Conservation (phyloP, 2,329 filamentous ascomycete genomes). For the Podosphaera xanthii region DNA sequence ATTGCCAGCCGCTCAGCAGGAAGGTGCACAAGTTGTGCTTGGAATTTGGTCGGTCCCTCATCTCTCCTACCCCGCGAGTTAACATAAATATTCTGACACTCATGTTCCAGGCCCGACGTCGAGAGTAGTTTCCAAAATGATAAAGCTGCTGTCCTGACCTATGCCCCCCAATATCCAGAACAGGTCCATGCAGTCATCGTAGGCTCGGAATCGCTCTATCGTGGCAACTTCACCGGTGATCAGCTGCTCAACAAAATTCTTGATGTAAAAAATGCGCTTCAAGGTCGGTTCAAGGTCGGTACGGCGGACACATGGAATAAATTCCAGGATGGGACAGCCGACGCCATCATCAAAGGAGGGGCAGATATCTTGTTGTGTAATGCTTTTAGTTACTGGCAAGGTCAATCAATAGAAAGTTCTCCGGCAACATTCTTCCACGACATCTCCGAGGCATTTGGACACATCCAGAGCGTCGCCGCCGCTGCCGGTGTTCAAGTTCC, state of each 20-base stretch:
- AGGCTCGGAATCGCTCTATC: conserved; percentile 48
- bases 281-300: conserved; percentile 31
- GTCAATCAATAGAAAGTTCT: conserved; percentile 28
- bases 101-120: conserved; percentile 31
- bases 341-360: conserved; percentile 33
- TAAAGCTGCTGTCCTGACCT: conserved; percentile 30
- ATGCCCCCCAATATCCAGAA: conserved; percentile 26
- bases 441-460: conserved; percentile 37
- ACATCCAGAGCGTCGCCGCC: conserved; percentile 36
- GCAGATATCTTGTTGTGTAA: conserved; percentile 39
- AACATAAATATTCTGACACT: neutral
- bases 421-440: conserved; percentile 43
- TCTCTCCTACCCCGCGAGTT: conserved; percentile 1
- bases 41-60: conserved; percentile 37
- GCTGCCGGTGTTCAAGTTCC: conserved; percentile 24
- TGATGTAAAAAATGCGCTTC: conserved; percentile 31
- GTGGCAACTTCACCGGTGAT: conserved; percentile 38
- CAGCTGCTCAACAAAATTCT: conserved; percentile 38
- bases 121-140: conserved; percentile 38
- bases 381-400: conserved; percentile 55
- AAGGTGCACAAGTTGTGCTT: conserved; percentile 44
- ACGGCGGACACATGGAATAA: conserved; percentile 57
- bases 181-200: conserved; percentile 47
- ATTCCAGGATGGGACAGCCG: conserved; percentile 42
- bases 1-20: conserved; percentile 39